Base-by-base conservation (phyloP, 768 basidiomycete genomes). In the Pleurotus sapidus region DNA sequence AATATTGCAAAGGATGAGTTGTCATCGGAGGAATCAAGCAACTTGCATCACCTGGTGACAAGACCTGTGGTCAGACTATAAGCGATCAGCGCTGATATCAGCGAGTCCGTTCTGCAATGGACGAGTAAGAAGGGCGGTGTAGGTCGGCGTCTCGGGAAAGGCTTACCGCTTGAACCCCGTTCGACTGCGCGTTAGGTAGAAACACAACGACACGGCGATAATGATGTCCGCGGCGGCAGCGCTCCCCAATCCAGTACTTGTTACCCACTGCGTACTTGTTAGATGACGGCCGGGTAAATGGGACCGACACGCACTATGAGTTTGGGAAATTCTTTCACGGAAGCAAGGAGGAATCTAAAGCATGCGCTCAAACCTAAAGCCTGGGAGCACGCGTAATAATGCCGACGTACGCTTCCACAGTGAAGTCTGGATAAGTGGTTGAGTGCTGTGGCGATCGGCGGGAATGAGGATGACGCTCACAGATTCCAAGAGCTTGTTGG, bases 221-320 rank as follows among this genome's bases (percentile, higher is more conserved):
- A 80, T 68, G 57, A 80, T 69, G 60, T 82, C 81, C 8, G 79
- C 75, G 14, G 74, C 74, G n/a, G 77, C 77, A 23, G 78, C 77
- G 55, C 77, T 74, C 34, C 78, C 76, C 48, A 79, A 67, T 1
- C 80, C 82, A 23, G 73, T 60, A 60, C 74, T 77, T 6, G 80
- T 78, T 12, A 83, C 73, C 82, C 81, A 82, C 81, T 70, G 23
- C 38, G 56, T 56, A 50, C 58, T 78, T 68, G 81, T 81, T 79
- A 82, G 83, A 64, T 11, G 20, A 84, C 82, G 39, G 15, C 58
- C 37, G 30, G 48, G 47, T 25, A 12, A 24, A 20, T 14, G 38
- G 37, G 46, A 24, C 30, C 61, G 48, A 34, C 20, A 62, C 73
- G 49, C 59, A 78, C 74, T 43, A 75, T 70, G 48, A 76, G 64